These are phyloP conservation scores for Tylopilus sp. DNA, from an alignment of 1,284 basidiomycete genomes.

Conservation along the genomic window DNA sequence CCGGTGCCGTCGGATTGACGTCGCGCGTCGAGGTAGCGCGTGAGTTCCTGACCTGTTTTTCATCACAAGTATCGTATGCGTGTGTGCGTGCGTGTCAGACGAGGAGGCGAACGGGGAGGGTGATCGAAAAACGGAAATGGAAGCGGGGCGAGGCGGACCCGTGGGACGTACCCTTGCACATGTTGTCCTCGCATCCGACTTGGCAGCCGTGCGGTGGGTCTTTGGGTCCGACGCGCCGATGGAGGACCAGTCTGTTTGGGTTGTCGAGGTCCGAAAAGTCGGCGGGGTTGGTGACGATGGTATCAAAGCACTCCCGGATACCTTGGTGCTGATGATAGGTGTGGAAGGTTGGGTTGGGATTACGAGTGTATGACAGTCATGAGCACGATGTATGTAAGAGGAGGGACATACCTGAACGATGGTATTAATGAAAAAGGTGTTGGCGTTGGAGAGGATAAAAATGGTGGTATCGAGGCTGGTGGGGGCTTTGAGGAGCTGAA, in stretches of 20 bases:
- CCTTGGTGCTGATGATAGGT: slow-evolving; percentile 57
- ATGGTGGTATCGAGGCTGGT: slow-evolving; percentile 65
- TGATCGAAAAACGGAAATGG: background rate
- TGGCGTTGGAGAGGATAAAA: slow-evolving; percentile 91
- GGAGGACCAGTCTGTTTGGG: slow-evolving; percentile 70
- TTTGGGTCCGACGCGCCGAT: slow-evolving; percentile 68
- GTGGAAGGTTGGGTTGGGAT: too few species aligned
- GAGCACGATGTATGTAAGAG: background rate
- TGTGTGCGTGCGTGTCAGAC: background rate
- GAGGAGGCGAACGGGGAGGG: too few species aligned
- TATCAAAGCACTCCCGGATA: slow-evolving; percentile 69
- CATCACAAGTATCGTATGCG: background rate
- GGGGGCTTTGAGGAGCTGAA: slow-evolving; percentile 67
- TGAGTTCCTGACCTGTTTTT: slow-evolving; percentile 75
- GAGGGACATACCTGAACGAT: slow-evolving; percentile 65
- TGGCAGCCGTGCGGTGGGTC: slow-evolving; percentile 81
- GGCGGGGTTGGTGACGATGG: slow-evolving; percentile 92
- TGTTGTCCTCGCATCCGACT: slow-evolving; percentile 91
- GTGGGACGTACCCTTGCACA: slow-evolving; percentile 84
- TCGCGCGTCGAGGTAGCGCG: slow-evolving; percentile 60
- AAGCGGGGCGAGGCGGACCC: too few species aligned
- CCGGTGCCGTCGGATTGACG: slow-evolving; percentile 49
- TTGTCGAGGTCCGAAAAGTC: slow-evolving; percentile 64
- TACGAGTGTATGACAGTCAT: background rate
- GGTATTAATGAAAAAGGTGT: slow-evolving; percentile 86